Evolutionary conservation across 1,284 basidiomycete genomes (phyloP), one percentile per base, ranked within the genome.

Genomic region (Heliocybe sulcata): DNA sequence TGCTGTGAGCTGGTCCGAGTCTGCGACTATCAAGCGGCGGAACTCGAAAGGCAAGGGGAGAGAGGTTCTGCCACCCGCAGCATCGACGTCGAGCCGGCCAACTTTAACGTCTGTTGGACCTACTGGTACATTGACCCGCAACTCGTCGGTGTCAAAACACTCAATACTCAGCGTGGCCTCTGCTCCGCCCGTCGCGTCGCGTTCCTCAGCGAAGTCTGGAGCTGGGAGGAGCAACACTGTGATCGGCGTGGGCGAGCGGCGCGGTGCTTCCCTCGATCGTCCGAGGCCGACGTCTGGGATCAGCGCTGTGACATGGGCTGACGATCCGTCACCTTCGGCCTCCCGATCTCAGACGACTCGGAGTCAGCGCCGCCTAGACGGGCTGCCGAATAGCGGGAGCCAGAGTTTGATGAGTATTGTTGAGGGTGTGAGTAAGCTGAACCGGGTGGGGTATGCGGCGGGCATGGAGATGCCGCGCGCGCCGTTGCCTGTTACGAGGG

Each of bases 331-430:
- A 16, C 16, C 33, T 16, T n/a, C 6, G 38, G n/a, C 4, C 14
- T 8, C 9, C 23, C 10, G 47, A 4, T 49, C 47, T 4, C 14
- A 14, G 11, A 29, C 47, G 6, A 49, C 3, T 22, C 11, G 23
- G 12, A 29, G 47, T 20, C 22, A 49, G 47, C 47, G 47, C 47
- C 11, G 23, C 11, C 27, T 29, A 20, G 27, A 49, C 23, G 11
- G 23, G 9, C 48, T 51, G 50, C 29, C 27, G 54, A 23, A 38
- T 35, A 16, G 14, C 9, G 27, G 25, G 3, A 63, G 71, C 59
- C 48, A 68, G 48, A 86, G 78, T 48, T 66, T 88, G 63, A 82
- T 88, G 83, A 82, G 78, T 60, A 81, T 87, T 59, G 80, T 87
- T 3, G 83, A 85, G 60, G 78, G 74, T 56, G 79, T 85, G 33